Evolutionary conservation across 2,329 filamentous ascomycete genomes (phyloP), one percentile per base, ranked within the genome.

Genomic region (Westerdykella ornata): DNA sequence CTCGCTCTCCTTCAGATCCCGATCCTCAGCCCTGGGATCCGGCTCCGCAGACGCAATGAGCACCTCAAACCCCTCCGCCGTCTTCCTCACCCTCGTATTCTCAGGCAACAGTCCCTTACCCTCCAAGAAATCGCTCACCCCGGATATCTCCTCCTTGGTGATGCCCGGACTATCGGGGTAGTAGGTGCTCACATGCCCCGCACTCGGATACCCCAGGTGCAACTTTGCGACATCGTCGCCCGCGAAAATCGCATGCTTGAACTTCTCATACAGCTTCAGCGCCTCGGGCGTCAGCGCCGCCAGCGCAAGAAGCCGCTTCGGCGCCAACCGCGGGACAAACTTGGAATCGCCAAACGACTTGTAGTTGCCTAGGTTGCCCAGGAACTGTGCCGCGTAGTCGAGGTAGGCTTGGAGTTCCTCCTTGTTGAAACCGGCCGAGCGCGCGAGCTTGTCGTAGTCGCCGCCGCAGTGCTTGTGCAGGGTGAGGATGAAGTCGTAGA

Each of bases 301-400:
- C 16, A 74, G 54, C 5, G 70, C 70, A 42, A 68, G 68, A 22
- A 74, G 54, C 53, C 68, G 63, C 20, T 65, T 57, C 13, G 64
- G 49, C 12, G 67, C 58, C 14, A 73, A 52, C n/a, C 71, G 65
- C n/a, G 72, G 72, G 8, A 74, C 65, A 57, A 74, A 73, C 55
- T 75, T 75, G 43, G 67, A 69, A 55, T 74, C 71, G 6, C 68
- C 68, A 41, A 74, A 73, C 3, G 65, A 70, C 51, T 73, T 73
- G 63, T 72, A 77, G 57, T 77, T 77, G 39, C 74, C 74, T 22
- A 69, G 49, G 45, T 76, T 77, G n/a, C 72, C 73, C 5, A 78
- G 60, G 42, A 77, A 77, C 42, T 71, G 64, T 6, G 64, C 63
- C 2, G 63, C 45, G 40, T 66, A 67, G 50, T 63, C 54, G 42